Base-by-base conservation (phyloP, 208 protist species). In the Leishmania martiniquensis region DNA sequence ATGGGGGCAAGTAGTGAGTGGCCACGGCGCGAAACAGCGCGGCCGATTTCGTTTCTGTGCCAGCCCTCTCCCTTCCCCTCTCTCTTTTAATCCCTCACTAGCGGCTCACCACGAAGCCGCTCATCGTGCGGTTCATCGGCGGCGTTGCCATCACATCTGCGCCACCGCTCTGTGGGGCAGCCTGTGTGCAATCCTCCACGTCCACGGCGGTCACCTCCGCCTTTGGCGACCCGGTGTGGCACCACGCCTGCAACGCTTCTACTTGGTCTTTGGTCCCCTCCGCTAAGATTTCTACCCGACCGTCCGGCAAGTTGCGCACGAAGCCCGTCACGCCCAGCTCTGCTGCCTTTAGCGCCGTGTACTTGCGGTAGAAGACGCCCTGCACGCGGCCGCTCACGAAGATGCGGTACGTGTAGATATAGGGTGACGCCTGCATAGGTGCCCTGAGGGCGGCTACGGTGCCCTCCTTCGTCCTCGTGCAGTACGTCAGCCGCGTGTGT, bases 361-460 rank as follows among this genome's bases (percentile, higher is more conserved):
- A 82, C 71, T 97, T 97, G 76, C 94, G 87, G 51, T 91, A 97
- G 75, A 95, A 97, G 2, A 98, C 95, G 42, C 95, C 94, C 78
- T 98, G 95, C 47, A 98, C 95, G 22, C 86, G 83, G 25, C 95
- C 95, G 49, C 72, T 78, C 22, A 98, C 92, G 45, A 93, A 81
- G 22, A 97, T 84, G 77, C 91, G 90, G 20, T 82, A 87, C 4
- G 63, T 70, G 55, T n/a, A 51, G 37, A 81, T 77, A 15, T 63
- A 63, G 57, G n/a, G 39, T 4, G 44, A 37, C 22, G 37, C 52
- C 22, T 29, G 49, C 62, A 67, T 78, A 34, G 34, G 44, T 29
- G 25, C 20, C 20, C 5, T 22, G 7, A 59, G 9, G 32, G 52
- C 70, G 1, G 44, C 42, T n/a, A 44, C 42, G 20, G n/a, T 29